Percentiles rank a stretch among this genome's conserved stretches.
Conservation (phyloP, 2,329 filamentous ascomycete genomes). For the Cladosporium phlei region DNA sequence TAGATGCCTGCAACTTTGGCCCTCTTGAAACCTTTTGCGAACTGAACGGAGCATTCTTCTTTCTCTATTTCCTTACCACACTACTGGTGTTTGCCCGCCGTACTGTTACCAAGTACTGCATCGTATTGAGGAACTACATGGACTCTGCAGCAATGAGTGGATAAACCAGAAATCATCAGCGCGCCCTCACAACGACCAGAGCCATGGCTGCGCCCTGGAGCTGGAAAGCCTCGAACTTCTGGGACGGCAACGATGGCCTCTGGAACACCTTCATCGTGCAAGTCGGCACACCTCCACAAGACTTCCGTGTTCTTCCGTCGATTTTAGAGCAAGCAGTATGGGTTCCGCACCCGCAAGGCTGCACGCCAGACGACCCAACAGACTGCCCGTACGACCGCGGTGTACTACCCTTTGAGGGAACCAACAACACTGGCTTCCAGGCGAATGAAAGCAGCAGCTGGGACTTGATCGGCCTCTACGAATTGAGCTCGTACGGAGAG, state of each 20-base stretch:
- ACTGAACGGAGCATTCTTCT: too few relatives aligned
- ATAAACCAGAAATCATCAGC: too few relatives aligned
- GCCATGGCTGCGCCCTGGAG: too few relatives aligned
- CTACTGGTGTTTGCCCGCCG: too few relatives aligned
- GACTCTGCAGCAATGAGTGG: too few relatives aligned
- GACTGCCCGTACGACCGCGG: slow-evolving; percentile 31
- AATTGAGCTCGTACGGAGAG: slow-evolving; percentile 27
- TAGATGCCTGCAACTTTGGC: too few relatives aligned
- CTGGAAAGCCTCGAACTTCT: neutral
- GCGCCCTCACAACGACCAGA: too few relatives aligned
- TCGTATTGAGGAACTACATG: too few relatives aligned
- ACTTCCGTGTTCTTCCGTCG: slow-evolving; percentile 22
- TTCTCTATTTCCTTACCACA: too few relatives aligned
- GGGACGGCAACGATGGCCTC: slow-evolving; percentile 13
- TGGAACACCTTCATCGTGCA: slow-evolving; percentile 16
- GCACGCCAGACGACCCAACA: slow-evolving; percentile 19
- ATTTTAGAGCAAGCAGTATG: slow-evolving; percentile 33
- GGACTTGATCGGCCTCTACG: slow-evolving; percentile 31
- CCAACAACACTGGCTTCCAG: slow-evolving; percentile 23
- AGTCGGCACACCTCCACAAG: slow-evolving; percentile 23
- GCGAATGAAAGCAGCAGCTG: slow-evolving; percentile 32
- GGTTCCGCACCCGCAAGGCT: slow-evolving; percentile 31
- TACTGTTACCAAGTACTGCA: too few relatives aligned
- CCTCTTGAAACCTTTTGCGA: too few relatives aligned
- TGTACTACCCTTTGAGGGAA: slow-evolving; percentile 12